Evolutionary conservation across 768 basidiomycete genomes (phyloP).

Genomic region (Lactifluus volemus): DNA sequence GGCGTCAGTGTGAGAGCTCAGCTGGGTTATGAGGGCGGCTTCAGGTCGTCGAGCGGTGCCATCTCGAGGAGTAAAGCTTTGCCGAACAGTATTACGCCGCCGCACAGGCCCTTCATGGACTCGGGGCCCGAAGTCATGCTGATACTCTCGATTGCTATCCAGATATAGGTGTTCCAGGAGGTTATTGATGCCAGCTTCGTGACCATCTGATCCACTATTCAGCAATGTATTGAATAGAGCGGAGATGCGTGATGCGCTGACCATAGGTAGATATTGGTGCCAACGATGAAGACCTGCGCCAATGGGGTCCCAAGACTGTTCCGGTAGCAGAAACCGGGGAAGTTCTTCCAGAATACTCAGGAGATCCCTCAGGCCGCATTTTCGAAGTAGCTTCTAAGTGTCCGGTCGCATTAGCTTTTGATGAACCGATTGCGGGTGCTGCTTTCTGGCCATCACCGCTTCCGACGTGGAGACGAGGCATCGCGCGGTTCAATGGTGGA

Average conservation of each 20-base stretch:
- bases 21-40: conserved; percentile 74
- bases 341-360: conserved; percentile 66
- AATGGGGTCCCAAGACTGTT: conserved; percentile 40
- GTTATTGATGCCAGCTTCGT: conserved; percentile 83
- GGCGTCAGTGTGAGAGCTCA: conserved; percentile 72
- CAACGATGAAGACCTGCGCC: conserved; percentile 42
- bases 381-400: conserved; percentile 70
- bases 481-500: conserved; percentile 47
- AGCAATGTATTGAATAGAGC: background rate
- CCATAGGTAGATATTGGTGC: conserved; percentile 67
- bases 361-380: conserved; percentile 54
- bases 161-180: conserved; percentile 85
- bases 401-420: conserved; percentile 75
- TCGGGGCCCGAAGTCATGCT: conserved; percentile 87
- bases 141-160: conserved; percentile 77
- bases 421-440: conserved; percentile 83
- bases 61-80: conserved; percentile 61
- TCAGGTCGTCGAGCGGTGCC: conserved; percentile 52
- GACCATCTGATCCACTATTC: conserved; percentile 50
- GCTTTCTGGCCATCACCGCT: conserved; percentile 76
- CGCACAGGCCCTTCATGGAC: conserved; percentile 76
- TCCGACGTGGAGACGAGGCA: conserved; percentile 60
- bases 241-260: conserved; percentile 26
- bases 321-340: conserved; percentile 64
- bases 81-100: conserved; percentile 62